phyloP scores from a whole-genome alignment of 2,329 filamentous ascomycete species.

The Colletotrichum cordylinicola region DNA sequence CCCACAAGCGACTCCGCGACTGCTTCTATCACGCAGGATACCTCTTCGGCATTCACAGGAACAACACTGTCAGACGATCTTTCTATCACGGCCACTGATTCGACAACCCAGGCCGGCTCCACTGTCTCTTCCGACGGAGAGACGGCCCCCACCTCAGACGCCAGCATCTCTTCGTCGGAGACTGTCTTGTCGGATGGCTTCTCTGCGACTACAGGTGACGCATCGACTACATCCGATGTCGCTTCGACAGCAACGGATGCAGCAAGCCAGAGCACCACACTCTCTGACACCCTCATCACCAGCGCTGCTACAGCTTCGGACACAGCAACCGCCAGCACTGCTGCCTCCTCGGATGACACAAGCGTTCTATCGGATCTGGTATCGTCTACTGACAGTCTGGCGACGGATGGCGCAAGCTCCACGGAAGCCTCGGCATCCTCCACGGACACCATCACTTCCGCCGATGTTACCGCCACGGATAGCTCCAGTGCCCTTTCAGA shows the following conservation, averaged over 20 bases:
- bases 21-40: no score
- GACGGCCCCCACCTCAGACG: no score
- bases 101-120: no score
- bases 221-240: neutral
- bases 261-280: neutral
- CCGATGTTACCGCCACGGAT: neutral
- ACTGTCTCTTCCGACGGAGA: no score
- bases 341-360: neutral
- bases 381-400: neutral
- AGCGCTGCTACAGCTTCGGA: neutral
- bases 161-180: no score
- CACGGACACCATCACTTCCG: neutral
- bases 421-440: neutral
- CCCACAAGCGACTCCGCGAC: neutral
- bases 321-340: neutral
- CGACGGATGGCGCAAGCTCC: neutral
- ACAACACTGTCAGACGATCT: no score
- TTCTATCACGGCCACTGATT: no score
- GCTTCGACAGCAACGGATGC: neutral
- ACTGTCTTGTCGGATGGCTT: no score
- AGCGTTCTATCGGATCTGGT: neutral
- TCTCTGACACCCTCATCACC: neutral
- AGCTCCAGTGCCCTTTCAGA: neutral
- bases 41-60: no score
- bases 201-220: neutral